Evolutionary conservation across 345 rosid genomes (phyloP), one percentile per base, ranked within the genome.

Genomic region (Durio zibethinus): DNA sequence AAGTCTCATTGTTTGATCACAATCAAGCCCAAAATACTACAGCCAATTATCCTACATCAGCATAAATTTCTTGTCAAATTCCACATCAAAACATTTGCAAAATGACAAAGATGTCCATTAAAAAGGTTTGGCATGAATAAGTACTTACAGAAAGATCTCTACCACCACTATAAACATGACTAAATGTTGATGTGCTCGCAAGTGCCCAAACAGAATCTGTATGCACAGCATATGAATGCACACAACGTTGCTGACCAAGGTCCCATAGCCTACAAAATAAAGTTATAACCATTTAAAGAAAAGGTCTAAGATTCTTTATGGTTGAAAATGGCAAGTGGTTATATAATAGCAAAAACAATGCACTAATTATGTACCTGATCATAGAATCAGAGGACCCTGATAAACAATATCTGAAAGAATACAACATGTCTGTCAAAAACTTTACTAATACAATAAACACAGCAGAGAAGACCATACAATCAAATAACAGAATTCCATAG

Each of bases 131-230:
- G 59, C 25, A 67, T 77, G 50, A 60, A 79, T 68, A 23, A 72
- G 36, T 62, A 89, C 99, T 94, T 79, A 97, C 99, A 84, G 95
- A 94, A 84, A 84, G 90, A 83, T 97, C 99, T 87, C 99, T 91
- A 77, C 99, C 99, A 60, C 99, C 99, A 65, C 99, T 97, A 81
- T 97, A 97, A 82, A 94, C 99, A 77, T 97, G 98, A 88, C 84
- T 91, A 85, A 97, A 94, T 21, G 98, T 80, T 25, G 99, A 89
- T 72, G 93, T 87, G 90, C 98, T 91, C 67, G 99, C 98, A 87
- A 97, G 98, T 33, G 99, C 97, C 99, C 99, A 97, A 66, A 97
- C 99, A 84, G 99, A 97, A 88, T 97, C 98, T 54, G 99, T 97
- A 82, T 97, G 99, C 80, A 97, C 99, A 21, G 99, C 98, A 86